Base-by-base conservation (phyloP, 2,329 filamentous ascomycete species). In the Penicillium sp. region DNA sequence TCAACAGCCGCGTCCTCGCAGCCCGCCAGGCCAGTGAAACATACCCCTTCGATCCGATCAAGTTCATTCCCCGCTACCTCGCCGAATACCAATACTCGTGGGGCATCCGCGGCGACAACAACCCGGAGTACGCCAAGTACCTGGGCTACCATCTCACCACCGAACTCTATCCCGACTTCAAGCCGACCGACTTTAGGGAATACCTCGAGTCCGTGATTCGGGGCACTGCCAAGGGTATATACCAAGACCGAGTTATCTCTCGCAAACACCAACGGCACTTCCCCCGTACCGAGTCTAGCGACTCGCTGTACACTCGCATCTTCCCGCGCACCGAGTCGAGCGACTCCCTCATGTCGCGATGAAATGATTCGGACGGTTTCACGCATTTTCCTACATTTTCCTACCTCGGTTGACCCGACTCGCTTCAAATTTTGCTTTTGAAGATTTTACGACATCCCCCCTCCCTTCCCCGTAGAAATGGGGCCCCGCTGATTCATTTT, bases 141-240 rank as follows among this genome's bases (percentile, higher is more conserved):
- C 66, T 83, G 4, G 79, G 79, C 1, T 81, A 82, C 59, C 50
- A 81, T 15, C 68, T 73, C 46, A 72, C 68, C 28, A 75, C 74
- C 55, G 75, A 81, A 15, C 65, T 82, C 23, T 82, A 81, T 56
- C 79, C 79, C 3, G 77, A 79, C 18, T 67, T 80, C 46, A 53
- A 71, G 45, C 68, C 67, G 1, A 70, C 59, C 28, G 63, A 64
- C 15, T 73, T 75, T 55, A 62, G 64, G 49, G 65, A 68, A 5
- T 76, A 71, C 49, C 59, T 75, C 7, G 58, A 69, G 43, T 68
- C 71, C 1, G 60, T 77, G 6, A 54, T 78, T 23, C 65, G 61
- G 8, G 75, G 75, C 9, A 72, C 69, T 24, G 70, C 64, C 12
- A 65, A 63, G 61, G 69, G 62, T 43, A 54, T 68, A 8, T 72